Evolutionary conservation across 768 basidiomycete species (phyloP), one percentile per base, ranked within the genome.

Genomic region (Pleurotus cornucopiae): DNA sequence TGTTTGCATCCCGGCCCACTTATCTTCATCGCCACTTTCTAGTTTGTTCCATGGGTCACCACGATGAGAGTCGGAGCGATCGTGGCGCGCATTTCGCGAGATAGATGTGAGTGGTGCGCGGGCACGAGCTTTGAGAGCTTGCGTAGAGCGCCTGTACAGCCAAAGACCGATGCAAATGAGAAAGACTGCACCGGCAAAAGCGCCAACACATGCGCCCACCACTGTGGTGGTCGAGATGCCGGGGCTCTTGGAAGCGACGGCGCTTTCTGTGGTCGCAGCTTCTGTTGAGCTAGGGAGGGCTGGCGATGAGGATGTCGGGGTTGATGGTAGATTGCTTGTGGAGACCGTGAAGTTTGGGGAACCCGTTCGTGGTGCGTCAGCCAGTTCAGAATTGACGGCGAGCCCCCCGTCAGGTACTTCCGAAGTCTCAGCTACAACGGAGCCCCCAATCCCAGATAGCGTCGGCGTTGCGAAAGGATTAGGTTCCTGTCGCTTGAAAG

Each of bases 141-240:
- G 69, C 18, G 73, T 68, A 54, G 78, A 79, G 18, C 82, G 80
- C 47, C 71, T 76, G 67, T 82, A 84, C 56, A 82, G 75, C 72
- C 78, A 81, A 43, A 86, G 55, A 41, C 70, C 80, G 52, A 86
- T 68, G 7, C 83, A 61, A 41, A 81, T 73, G 47, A 88, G 67
- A 18, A 79, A 66, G 30, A 76, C 63, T 26, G 77, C 73, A 45
- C 84, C 79, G 39, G 78, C 78, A 61, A 88, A 76, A 21, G 84
- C 82, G 3, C 79, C 86, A 1, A 86, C 71, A 59, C 87, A 89
- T 18, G 78, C 77, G 3, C 79, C 87, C 34, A 89, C 72, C 34
- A 87, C 85, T 4, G 83, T 79, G 56, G 76, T 73, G 56, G 79
- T 61, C 3, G 80, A 64, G 13, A 82, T 78, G 4, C 68, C 21